Evolutionary conservation across 2,329 filamentous ascomycete genomes (phyloP), one percentile per base, ranked within the genome.

Genomic region (Knoxdaviesia proteae): DNA sequence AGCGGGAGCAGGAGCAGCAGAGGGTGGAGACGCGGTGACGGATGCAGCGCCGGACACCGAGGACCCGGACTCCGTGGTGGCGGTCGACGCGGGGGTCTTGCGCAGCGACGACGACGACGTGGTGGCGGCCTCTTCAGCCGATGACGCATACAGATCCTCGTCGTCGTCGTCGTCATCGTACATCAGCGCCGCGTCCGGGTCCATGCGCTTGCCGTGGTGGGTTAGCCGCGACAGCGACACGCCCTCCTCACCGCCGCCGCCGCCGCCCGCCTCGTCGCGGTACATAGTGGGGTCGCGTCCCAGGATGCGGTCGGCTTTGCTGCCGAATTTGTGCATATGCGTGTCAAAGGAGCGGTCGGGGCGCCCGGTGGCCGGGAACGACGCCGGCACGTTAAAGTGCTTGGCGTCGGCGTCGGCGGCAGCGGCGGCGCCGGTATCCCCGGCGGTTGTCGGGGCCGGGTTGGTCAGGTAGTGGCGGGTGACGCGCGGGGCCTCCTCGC

Each of bases 291-390:
- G 69, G 45, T 73, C 69, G 5, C 71, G 65, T 34, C 71, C 71
- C 2, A 75, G 61, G 2, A 75, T 58, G 32, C 70, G 64, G 50
- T 75, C 71, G 5, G 71, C 71, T 50, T 75, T 75, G 52, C 67
- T 20, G 20, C 20, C 20, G 34, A 36, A 3, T 8, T 8, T 36
- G 34, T 3, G 8, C 8, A 36, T 36, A 8, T 8, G 8, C n/a
- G n/a, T 36, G 34, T 8, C 34, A 11, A 36, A 8, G 34, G 34
- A 8, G 38, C 41, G 29, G 20, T 20, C 20, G 20, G 20, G 20
- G 20, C 20, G 20, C 20, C 20, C 20, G 20, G 20, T 20, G 20
- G 20, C 20, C 20, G 20, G 20, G 20, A 20, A 20, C 20, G 20
- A 20, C 20, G 20, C 20, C 20, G 20, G 20, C 20, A 20, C 20